These are phyloP conservation scores for Xylaria hypoxylon DNA, from an alignment of 2,329 filamentous ascomycete species.

Conservation along the genomic window DNA sequence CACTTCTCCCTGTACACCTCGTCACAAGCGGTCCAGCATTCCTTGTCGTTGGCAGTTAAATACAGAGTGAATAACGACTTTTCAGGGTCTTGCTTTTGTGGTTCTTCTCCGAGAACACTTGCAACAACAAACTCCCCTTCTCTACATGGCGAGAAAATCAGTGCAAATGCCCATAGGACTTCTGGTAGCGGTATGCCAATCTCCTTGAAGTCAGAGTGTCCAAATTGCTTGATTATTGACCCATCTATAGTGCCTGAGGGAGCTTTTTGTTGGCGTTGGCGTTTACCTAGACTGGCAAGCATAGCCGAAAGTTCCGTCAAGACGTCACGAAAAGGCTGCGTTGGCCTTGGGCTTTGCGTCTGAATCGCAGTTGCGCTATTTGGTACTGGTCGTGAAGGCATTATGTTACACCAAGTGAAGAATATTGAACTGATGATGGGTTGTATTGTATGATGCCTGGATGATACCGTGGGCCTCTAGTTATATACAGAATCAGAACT, in stretches of 20 bases:
- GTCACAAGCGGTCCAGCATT: neutral
- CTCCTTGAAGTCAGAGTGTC: neutral
- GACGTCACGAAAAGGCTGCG: neutral
- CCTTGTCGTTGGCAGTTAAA: neutral
- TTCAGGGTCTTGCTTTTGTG: neutral
- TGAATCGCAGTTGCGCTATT: neutral
- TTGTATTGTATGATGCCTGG: neutral
- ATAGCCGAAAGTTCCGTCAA: neutral
- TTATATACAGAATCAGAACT: slow-evolving; percentile 10
- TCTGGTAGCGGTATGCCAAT: neutral
- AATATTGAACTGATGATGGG: neutral
- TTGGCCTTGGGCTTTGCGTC: neutral
- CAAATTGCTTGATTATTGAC: neutral
- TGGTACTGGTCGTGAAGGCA: neutral
- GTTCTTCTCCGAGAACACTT: slow-evolving; percentile 3
- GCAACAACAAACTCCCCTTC: neutral
- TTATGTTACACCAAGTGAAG: neutral
- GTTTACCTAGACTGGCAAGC: neutral
- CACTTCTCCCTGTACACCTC: neutral
- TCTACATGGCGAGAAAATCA: slow-evolving; percentile 10
- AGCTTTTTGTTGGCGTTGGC: neutral
- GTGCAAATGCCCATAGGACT: slow-evolving; percentile 8
- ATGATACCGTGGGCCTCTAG: neutral
- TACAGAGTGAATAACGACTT: slow-evolving; percentile 6
- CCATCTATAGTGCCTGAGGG: neutral